Base-by-base conservation (phyloP, 345 rosid species). In the Eucalyptus cloeziana region DNA sequence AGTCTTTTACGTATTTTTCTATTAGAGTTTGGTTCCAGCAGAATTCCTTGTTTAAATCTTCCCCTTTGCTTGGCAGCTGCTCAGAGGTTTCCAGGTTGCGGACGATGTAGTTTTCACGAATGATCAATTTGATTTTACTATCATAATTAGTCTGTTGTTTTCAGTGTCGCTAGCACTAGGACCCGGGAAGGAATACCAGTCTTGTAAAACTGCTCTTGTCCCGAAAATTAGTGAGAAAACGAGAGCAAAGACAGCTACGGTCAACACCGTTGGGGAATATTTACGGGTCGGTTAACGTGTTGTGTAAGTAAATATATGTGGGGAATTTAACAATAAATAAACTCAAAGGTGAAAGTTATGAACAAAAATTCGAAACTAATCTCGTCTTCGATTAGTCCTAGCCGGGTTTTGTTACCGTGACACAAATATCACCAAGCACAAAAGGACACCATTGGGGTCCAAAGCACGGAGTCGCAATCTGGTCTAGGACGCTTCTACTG, bases 51-150 rank as follows among this genome's bases (percentile, higher is more conserved):
- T 14, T 13, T 37, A 50, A 31, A 85, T 86, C 92, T 30, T 88
- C 92, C 58, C 89, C 54, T 45, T 71, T 91, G 60, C 91, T 90
- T 90, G 94, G 91, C 92, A 89, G 87, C 69, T 90, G 90, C 94
- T 79, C 25, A 54, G 86, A 54, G 89, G 27, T 64, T 88, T 86
- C 69, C 6, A 40, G 64, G 60, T 47, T 8, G 47, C 45, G 16
- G 37, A 25, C n/a, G 60, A 17, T 51, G 44, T 4, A 86, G 17
- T 31, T 86, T 47, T 56, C 62, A 21, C 83, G 83, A 37, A 76
- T 6, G 83, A 76, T 76, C 83, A 43, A 76, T 7, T n/a, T 21
- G 83, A 1, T 15, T 64, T 7, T 14, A 21, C 7, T 40, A 21
- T 40, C 24, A 40, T 76, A 5, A 5, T 21, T 37, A 21, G 47